A percentile compares a stretch with the other conserved stretches of the same genome.
Conservation (phyloP, 768 basidiomycete species). For the Hortiboletus campestris region DNA sequence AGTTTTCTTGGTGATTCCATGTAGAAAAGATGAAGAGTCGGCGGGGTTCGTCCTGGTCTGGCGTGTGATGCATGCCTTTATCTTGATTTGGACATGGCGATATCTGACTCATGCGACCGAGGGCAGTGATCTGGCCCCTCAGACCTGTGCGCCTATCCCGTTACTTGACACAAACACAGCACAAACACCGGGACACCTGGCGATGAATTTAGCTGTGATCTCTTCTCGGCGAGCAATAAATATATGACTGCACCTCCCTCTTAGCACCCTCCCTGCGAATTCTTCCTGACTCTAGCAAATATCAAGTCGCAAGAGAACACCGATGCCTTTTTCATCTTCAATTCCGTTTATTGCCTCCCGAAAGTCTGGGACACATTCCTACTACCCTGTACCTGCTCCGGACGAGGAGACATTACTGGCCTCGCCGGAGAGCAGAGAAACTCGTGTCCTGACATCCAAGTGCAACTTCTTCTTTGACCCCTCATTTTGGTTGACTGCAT, state of each 20-base stretch:
- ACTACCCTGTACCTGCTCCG: conserved; percentile 9
- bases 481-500: conserved; percentile 19
- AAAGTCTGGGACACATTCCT: conserved; percentile 5
- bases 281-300: neutral
- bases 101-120: neutral
- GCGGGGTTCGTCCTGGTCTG: neutral
- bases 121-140: neutral
- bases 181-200: neutral
- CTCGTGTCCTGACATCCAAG: neutral
- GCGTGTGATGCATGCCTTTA: neutral
- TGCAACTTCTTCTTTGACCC: conserved; percentile 5
- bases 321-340: conserved; percentile 6
- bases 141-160: neutral
- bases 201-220: neutral
- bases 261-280: neutral
- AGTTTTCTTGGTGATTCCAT: conserved; percentile 15
- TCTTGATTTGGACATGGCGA: neutral
- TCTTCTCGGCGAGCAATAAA: neutral
- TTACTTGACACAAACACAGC: conserved; percentile 6
- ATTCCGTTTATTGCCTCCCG: neutral
- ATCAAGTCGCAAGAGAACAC: neutral
- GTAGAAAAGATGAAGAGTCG: neutral
- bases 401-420: conserved; percentile 18
- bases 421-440: neutral
- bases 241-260: conserved; percentile 2